Conservation (phyloP, 345 rosid genomes). For the Bruguiera gymnorhiza region DNA sequence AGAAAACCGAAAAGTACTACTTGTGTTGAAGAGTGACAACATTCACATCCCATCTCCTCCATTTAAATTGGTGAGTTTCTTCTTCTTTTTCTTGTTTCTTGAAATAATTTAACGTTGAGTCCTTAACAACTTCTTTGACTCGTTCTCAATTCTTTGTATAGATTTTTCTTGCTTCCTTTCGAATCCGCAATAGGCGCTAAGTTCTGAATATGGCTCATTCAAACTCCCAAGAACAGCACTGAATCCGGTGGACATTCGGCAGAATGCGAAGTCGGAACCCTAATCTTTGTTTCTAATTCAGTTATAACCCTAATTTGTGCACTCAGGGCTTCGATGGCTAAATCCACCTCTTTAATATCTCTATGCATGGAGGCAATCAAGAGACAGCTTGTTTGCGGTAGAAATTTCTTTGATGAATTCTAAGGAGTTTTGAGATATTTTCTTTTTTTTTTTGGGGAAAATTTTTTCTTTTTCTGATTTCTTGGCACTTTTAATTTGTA, state of each 20-base stretch:
- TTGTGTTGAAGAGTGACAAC: too few relatives aligned
- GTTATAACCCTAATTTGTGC: too few relatives aligned
- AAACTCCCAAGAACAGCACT: neutral
- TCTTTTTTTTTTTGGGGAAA: neutral
- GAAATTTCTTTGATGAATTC: neutral
- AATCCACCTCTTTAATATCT: conserved; percentile 52
- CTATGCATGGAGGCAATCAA: conserved; percentile 44
- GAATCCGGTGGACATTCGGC: neutral
- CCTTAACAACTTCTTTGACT: too few relatives aligned
- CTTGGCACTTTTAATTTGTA: conserved; percentile 13
- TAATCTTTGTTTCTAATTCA: neutral
- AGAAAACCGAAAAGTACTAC: too few relatives aligned
- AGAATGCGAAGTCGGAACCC: neutral
- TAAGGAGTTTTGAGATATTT: neutral
- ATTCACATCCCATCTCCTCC: too few relatives aligned
- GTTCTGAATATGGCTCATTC: too few relatives aligned
- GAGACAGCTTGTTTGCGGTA: conserved; percentile 54
- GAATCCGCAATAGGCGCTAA: too few relatives aligned
- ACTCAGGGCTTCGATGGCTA: conserved; percentile 27
- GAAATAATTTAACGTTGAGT: too few relatives aligned
- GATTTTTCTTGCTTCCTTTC: too few relatives aligned
- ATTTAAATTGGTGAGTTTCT: too few relatives aligned
- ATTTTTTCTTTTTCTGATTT: neutral
- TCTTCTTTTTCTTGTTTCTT: too few relatives aligned
- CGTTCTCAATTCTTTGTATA: too few relatives aligned